Evolutionary conservation across 2,329 filamentous ascomycete species (phyloP).

Genomic region (Teratosphaeria nubilosa): DNA sequence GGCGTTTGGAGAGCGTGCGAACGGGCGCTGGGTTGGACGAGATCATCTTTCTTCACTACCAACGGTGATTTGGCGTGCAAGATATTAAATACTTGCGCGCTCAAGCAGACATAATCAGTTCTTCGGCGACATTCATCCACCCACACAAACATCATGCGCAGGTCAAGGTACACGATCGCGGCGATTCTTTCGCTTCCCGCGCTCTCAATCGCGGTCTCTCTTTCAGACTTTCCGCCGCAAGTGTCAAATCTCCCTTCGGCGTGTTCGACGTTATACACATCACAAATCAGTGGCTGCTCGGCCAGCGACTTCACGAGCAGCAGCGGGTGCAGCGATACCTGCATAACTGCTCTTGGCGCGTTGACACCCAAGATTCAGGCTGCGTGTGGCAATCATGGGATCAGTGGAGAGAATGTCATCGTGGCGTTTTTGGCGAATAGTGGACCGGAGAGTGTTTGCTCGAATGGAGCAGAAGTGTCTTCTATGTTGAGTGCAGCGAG

Average conservation of each 20-base stretch:
- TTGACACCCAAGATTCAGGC: constrained; percentile 25
- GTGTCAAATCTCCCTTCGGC: constrained; percentile 28
- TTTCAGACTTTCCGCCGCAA: constrained; percentile 36
- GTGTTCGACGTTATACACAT: constrained; percentile 33
- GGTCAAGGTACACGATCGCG: not conserved
- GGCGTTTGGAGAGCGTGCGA: not conserved
- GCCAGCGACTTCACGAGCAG: constrained; percentile 31
- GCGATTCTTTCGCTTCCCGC: constrained; percentile 12
- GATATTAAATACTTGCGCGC: not conserved
- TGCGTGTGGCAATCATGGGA: constrained; percentile 22
- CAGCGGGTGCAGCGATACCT: constrained; percentile 30
- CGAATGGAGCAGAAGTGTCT: constrained; percentile 8
- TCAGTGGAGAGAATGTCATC: constrained; percentile 31
- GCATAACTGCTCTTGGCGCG: constrained; percentile 30
- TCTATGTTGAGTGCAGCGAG: not conserved
- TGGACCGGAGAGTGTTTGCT: constrained; percentile 31
- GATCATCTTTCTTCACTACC: not conserved
- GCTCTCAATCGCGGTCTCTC: constrained; percentile 28
- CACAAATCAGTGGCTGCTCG: constrained; percentile 30
- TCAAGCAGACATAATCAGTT: not conserved
- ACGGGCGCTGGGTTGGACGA: not conserved
- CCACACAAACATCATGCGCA: not conserved
- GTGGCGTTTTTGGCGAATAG: constrained; percentile 32
- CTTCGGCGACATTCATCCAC: not conserved
- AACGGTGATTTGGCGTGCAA: not conserved